phyloP scores from a whole-genome alignment of 2,329 filamentous ascomycete genomes.

The Cytospora leucostoma region DNA sequence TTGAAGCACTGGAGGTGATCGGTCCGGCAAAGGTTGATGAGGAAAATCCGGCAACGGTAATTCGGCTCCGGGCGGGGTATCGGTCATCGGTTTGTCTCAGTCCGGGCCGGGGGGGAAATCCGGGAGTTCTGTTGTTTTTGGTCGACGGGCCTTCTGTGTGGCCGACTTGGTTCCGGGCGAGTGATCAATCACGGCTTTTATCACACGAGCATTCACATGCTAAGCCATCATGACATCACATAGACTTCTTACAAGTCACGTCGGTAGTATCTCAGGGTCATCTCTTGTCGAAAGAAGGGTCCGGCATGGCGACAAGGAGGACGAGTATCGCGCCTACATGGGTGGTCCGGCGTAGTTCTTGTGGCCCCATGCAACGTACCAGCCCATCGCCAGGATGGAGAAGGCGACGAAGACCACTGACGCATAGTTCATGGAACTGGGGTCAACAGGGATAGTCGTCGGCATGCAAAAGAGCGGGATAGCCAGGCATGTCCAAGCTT shows the following conservation, averaged over 20 bases:
- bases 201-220: constrained; percentile 18
- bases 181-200: constrained; percentile 19
- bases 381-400: constrained; percentile 59
- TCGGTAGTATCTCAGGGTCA: constrained; percentile 13
- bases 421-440: constrained; percentile 69
- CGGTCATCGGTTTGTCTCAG: constrained; percentile 3
- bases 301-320: constrained; percentile 8
- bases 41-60: neutral
- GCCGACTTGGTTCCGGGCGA: constrained; percentile 18
- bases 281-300: constrained; percentile 2
- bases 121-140: neutral
- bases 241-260: constrained; percentile 20
- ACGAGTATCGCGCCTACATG: constrained; percentile 8
- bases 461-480: constrained; percentile 78
- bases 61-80: neutral
- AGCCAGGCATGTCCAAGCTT: constrained; percentile 67
- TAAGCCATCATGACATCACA: constrained; percentile 21
- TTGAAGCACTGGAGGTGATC: constrained; percentile 6
- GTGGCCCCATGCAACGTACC: constrained; percentile 71
- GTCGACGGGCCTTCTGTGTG: neutral
- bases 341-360: constrained; percentile 68
- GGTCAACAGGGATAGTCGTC: constrained; percentile 59
- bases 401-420: constrained; percentile 73
- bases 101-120: constrained; percentile 10
- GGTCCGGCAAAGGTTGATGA: constrained; percentile 13